A percentile compares a stretch with the other conserved stretches of the same genome.
Conservation (phyloP, 768 basidiomycete species). For the Pulveroboletus frians region DNA sequence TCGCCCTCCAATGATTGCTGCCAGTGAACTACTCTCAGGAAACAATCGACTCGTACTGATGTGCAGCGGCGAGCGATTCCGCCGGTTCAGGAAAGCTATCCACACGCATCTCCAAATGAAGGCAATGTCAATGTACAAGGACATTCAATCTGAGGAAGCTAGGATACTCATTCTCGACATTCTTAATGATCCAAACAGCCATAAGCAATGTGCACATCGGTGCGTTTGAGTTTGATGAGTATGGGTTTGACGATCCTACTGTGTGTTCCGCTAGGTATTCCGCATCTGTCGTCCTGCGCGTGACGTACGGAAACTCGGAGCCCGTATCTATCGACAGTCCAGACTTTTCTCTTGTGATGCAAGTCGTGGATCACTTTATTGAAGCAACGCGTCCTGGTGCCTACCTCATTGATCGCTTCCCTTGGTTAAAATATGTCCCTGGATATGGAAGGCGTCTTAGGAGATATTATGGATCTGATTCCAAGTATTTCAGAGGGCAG, state of each 20-base stretch:
- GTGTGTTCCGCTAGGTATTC: conserved; percentile 19
- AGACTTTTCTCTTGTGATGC: conserved; percentile 18
- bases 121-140: conserved; percentile 40
- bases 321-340: conserved; percentile 20
- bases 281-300: no score
- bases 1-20: no score
- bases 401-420: conserved; percentile 30
- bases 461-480: conserved; percentile 48
- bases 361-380: no score
- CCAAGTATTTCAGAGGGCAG: conserved; percentile 46
- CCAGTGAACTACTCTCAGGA: no score
- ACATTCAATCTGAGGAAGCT: conserved; percentile 37
- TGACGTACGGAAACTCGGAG: conserved; percentile 22
- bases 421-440: conserved; percentile 43
- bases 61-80: conserved; percentile 47
- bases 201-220: conserved; percentile 44
- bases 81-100: conserved; percentile 49
- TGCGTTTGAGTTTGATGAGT: conserved; percentile 30
- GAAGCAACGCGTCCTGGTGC: conserved; percentile 29
- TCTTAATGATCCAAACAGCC: conserved; percentile 28
- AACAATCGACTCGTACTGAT: conserved; percentile 48
- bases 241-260: not conserved
- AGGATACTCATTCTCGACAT: conserved; percentile 24
- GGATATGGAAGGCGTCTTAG: conserved; percentile 58
- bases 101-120: conserved; percentile 52